Base-by-base conservation (phyloP, 2,329 filamentous ascomycete species). In the Phymatotrichopsis omnivora region DNA sequence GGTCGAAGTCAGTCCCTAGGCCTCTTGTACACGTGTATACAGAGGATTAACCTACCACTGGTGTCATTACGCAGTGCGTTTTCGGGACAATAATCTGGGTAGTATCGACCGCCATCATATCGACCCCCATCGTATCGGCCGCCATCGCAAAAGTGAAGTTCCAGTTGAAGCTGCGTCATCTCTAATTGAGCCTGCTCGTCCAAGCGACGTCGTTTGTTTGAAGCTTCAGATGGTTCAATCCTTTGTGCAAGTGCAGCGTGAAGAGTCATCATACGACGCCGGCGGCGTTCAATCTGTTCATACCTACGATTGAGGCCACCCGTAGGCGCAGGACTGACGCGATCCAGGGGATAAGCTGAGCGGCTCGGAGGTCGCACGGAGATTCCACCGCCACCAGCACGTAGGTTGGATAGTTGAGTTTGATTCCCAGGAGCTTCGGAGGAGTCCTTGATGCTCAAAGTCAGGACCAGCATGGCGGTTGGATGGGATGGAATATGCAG, bases 61-160 rank as follows among this genome's bases (percentile, higher is more conserved):
- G 72, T 71, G 63, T 96, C 85, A 61, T 87, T 79, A 56, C 75
- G 78, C 51, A 96, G 70, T 22, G 95, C 79, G 61, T 94, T 94
- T 56, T 87, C 83, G 16, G 80, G 73, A 70, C 58, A 72, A 78
- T 47, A 76, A 70, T 32, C 87, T 86, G 30, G 85, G 62, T 95
- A 87, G 60, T 86, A 95, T 68, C 80, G 91, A n/a, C n/a, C n/a
- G n/a, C n/a, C 37, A 84, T 74, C 52, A 95, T 78, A 61, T 94
- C 83, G 83, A 95, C 85, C 51, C 74, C 80, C 58, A 95, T 67
- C 53, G 75, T 73, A 3, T 86, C 87, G 0, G 85, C 75, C 49
- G 91, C 82, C 12, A 93, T 82, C 64, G 94, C 87, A 14, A 87
- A 89, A 62, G 81, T 85, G 58, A 78, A 79, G 17, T 87, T 89